Conservation (phyloP, 1,284 basidiomycete genomes). For the Fomes fomentarius region DNA sequence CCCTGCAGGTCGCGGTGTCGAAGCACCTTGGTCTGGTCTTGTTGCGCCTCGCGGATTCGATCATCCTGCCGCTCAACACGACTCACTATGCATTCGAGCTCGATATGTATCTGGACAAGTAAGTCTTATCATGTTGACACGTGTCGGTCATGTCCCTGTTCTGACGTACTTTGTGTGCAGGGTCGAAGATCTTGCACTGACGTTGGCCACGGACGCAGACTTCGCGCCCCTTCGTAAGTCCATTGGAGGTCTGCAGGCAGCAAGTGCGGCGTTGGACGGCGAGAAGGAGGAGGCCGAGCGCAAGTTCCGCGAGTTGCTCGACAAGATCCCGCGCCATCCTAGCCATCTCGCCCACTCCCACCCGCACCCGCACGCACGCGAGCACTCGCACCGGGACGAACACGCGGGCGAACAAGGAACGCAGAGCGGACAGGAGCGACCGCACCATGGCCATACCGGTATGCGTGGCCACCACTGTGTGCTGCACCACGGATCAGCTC, state of each 20-base stretch:
- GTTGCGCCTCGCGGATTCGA: conserved; percentile 60
- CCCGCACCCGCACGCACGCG: not conserved
- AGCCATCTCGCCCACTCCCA: not conserved
- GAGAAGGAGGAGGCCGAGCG: conserved; percentile 48
- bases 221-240: conserved; percentile 46
- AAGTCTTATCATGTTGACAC: conserved; percentile 17
- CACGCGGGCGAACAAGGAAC: not conserved
- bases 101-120: conserved; percentile 51
- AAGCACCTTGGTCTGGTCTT: conserved; percentile 66
- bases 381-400: not conserved
- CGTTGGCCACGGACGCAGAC: conserved; percentile 16
- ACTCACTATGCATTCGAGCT: conserved; percentile 67
- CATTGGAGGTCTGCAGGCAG: conserved; percentile 51
- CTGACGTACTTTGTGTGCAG: conserved; percentile 17
- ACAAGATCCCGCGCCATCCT: conserved; percentile 31
- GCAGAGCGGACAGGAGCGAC: not conserved
- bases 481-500: conserved; percentile 14
- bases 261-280: conserved; percentile 57
- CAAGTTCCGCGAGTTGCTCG: conserved; percentile 34
- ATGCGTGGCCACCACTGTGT: too few species aligned
- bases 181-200: conserved; percentile 34
- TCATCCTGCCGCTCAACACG: conserved; percentile 72
- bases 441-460: not conserved
- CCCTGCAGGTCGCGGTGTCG: conserved; percentile 61
- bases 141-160: not conserved